Base-by-base conservation (phyloP, 495 filamentous ascomycete genomes). In the Aspergillus asperescens region DNA sequence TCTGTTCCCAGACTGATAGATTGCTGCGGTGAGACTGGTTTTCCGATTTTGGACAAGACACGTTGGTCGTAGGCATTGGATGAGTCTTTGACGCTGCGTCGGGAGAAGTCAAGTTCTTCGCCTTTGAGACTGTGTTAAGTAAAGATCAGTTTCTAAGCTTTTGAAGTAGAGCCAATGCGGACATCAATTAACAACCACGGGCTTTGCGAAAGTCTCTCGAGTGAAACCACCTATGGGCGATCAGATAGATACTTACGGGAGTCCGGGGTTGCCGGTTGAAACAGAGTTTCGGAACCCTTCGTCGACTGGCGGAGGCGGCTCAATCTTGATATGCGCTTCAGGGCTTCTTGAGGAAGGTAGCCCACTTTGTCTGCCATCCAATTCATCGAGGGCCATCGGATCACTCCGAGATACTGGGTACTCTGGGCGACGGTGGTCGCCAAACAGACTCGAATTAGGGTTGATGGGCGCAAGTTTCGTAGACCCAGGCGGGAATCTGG, bases 21-120 rank as follows among this genome's bases (percentile, higher is more conserved):
- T 25, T 71, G 70, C 62, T 83, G 71, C 58, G 82, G 77, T 31
- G 82, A 79, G 63, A 81, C 73, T 48, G 77, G 63, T 69, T 82
- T 78, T 71, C 87, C 73, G 73, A 82, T 84, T 62, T 87, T 91
- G 39, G 87, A 88, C 22, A 93, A 68, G 45, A 92, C 70, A 52
- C 85, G 84, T 62, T 85, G 85, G 58, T 94, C 90, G 60, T 93
- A 93, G 23, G 81, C 81, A 58, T 87, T 81, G 13, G 80, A 84
- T 7, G 79, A 81, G 51, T 77, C 81, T 62, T 79, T 76, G 28
- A 83, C 68, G 45, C 80, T 75, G 38, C 74, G 65, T 54, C 77
- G 71, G 41, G 79, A 82, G 34, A 83, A 70, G 39, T 81, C 76
- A 37, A 67, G 72, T 62, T 84, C n/a, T n/a, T n/a, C 82, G 42